Base-by-base conservation (phyloP, 169 alveolate genomes). In the Babesia caballi region DNA sequence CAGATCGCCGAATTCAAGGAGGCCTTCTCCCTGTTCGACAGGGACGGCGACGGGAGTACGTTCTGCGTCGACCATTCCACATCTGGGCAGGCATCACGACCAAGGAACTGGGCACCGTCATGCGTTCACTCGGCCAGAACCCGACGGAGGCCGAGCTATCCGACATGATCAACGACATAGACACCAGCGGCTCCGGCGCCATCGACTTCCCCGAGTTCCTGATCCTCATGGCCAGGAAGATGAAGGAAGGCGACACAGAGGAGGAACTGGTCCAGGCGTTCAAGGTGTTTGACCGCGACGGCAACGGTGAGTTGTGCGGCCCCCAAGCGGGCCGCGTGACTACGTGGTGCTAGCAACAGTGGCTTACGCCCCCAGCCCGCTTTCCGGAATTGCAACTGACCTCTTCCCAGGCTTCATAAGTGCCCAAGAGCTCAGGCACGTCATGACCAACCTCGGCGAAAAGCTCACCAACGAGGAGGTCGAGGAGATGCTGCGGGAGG, bases 1-100 rank as follows among this genome's bases (percentile, higher is more conserved):
- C 99, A 97, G 90, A 97, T 98, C 68, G 98, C 99, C 52, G 99
- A 98, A 90, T 96, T 98, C 94, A 97, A 97, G 92, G 99, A 97
- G 93, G 99, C 99, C 56, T 98, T 98, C 94, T 94, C 98, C 56
- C 96, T 97, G 66, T 98, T 98, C 93, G 99, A 98, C 87, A 96
- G 97, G 92, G 99, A 98, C 86, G 99, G 99, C 58, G 99, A 97
- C 95, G 99, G 99, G 28, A 97, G 93, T 88, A 63, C 44, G 80
- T 69, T 36, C 28, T 42, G 41, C 46, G 42, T 46, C 47, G 12
- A 1, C 23, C 15, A 46, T 5, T 9, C 2, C 49, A 4, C 12
- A 63, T 0, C 3, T 47, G n/a, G 5, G 85, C 91, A 82, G 95
- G 96, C 54, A 96, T 96, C 71, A 94, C 98, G 23, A 93, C 97